These are phyloP conservation scores for Incumbomyces lentus DNA, from an alignment of 2,329 filamentous ascomycete species.

Conservation along the genomic window DNA sequence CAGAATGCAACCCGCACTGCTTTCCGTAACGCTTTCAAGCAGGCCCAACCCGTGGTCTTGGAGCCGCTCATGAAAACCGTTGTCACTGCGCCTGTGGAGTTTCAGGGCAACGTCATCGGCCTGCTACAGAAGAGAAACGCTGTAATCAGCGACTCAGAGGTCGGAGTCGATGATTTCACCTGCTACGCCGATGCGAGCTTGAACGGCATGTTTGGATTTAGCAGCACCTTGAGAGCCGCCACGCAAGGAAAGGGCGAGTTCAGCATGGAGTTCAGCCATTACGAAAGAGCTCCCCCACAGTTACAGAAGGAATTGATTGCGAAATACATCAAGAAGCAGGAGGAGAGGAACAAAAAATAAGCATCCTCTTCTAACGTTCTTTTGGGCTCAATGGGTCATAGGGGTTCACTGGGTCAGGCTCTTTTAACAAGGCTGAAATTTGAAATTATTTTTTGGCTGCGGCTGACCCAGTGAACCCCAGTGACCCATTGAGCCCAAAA, in stretches of 20 bases:
- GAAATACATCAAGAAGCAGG: constrained; percentile 57
- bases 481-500: too few species aligned
- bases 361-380: too few species aligned
- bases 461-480: too few species aligned
- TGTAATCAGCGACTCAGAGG: constrained; percentile 89
- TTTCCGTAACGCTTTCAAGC: constrained; percentile 84
- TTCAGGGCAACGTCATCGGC: constrained; percentile 91
- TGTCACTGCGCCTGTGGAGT: constrained; percentile 90
- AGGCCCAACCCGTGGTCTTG: constrained; percentile 71
- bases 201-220: constrained; percentile 98
- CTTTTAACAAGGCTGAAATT: too few species aligned
- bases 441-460: too few species aligned
- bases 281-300: constrained; percentile 74
- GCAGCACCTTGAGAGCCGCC: constrained; percentile 75
- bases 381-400: too few species aligned
- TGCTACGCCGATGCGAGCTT: constrained; percentile 84
- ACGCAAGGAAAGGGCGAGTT: constrained; percentile 99
- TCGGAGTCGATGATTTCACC: constrained; percentile 87
- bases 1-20: constrained; percentile 89
- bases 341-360: constrained; percentile 52
- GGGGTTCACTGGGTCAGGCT: too few species aligned
- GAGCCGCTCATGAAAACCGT: constrained; percentile 98
- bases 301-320: constrained; percentile 69
- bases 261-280: constrained; percentile 97
- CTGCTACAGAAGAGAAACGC: constrained; percentile 95